Evolutionary conservation across 306 rosid species (phyloP), one percentile per base, ranked within the genome.

Genomic region (Aeschynomene evenia): DNA sequence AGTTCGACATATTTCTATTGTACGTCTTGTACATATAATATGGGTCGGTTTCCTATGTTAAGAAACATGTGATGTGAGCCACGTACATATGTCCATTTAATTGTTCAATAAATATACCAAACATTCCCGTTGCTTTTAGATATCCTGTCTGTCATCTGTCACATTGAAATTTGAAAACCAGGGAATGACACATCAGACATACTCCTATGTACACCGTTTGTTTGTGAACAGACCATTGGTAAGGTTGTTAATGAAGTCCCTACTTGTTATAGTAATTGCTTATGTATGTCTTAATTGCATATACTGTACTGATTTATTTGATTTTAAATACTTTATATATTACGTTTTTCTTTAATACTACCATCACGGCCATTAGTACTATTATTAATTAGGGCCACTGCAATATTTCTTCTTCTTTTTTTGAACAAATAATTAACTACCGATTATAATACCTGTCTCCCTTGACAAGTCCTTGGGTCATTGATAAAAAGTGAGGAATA

Each of bases 21-120:
- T n/a, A n/a, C n/a, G n/a, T n/a, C n/a, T n/a, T n/a, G n/a, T n/a
- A n/a, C n/a, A n/a, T n/a, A n/a, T n/a, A n/a, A n/a, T n/a, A 79
- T 37, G 28, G 28, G 10, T 16, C 7, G 28, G 43, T 26, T 66
- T 31, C 15, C 24, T 6, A 12, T 34, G 58, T 40, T 16, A 56
- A 40, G 31, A 56, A 43, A 29, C 2, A 7, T 31, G 39, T 71
- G 76, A 58, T 71, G 67, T 71, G 48, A 71, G 58, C 67, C 68
- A 58, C 76, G 67, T 45, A 58, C 18, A 46, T 5, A 18, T 59
- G 50, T 18, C 75, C 34, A 26, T 64, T 40, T 53, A 39, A 7
- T 39, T 28, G 34, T 70, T 42, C 66, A 70, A 40, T 70, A 10
- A n/a, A 67, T 73, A 72, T 52, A 20, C 22, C 22, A 0, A 21